Evolutionary conservation across 2,329 filamentous ascomycete genomes (phyloP), one percentile per base, ranked within the genome.

Genomic region (Byssothecium circinans): DNA sequence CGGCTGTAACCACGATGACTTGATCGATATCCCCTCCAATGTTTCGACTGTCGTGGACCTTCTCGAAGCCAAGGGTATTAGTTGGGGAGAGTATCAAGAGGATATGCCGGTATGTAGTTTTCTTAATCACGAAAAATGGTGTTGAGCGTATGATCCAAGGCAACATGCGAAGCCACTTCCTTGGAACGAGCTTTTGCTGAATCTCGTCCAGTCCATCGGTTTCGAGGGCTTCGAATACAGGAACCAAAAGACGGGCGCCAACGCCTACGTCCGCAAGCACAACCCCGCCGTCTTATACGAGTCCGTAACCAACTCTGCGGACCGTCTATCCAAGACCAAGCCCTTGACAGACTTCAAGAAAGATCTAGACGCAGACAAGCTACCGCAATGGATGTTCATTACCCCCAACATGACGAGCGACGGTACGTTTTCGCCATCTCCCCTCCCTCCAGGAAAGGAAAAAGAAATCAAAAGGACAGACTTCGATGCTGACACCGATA

Each of bases 201-300:
- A 5, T 32, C 10, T 32, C 14, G 4, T n/a, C 12, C 8, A 32
- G 2, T 90, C 84, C 66, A 47, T 82, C 2, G 89, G 89, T 11
- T 92, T 83, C 71, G 79, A 88, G 67, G 88, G 87, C 1, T 58
- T 67, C 56, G 37, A 60, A 3, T 74, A 72, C 0, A 89, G 76
- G 66, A 76, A 82, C 46, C 89, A 90, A 70, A 52, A 81, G 57
- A 88, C 80, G 2, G 80, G 81, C 23, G 78, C 80, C 40, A 88
- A 91, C 61, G 83, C 86, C 73, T 94, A 94, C 65, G 88, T 92
- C 7, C 84, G 89, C 64, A 92, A 94, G 74, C 89, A 94, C 74
- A 90, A 91, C 65, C 78, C 74, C 36, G 73, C 78, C 14, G 74
- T 91, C 47, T 75, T 86, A 45, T 89, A 82, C 71, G 80, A 90